Conservation (phyloP, 2,329 filamentous ascomycete genomes). For the Fusarium sarcochroum region DNA sequence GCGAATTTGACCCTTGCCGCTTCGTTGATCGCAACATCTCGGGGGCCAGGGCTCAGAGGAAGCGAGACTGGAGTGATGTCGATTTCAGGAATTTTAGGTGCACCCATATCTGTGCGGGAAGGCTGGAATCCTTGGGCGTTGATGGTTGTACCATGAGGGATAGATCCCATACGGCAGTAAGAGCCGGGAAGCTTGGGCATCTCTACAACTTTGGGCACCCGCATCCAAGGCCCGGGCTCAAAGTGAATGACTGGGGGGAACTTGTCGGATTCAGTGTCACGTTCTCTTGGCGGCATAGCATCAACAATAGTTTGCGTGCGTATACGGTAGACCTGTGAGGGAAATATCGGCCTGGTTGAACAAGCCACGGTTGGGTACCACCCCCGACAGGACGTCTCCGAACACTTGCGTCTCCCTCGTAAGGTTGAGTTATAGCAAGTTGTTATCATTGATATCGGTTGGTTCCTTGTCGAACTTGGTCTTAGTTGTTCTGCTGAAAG, state of each 20-base stretch:
- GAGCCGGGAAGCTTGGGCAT: not conserved
- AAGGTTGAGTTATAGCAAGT: not conserved
- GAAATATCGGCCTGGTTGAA: not conserved
- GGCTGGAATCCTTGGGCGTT: not conserved
- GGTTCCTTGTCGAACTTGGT: not conserved
- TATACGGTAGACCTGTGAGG: not conserved
- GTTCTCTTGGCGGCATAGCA: not conserved
- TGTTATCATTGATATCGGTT: not conserved
- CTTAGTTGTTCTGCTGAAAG: not conserved
- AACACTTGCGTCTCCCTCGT: not conserved
- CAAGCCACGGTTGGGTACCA: not conserved
- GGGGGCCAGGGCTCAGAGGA: not conserved
- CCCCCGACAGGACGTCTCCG: accelerated
- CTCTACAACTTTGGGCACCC: not conserved
- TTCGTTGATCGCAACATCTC: not conserved
- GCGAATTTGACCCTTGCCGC: not conserved
- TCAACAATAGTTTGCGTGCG: not conserved
- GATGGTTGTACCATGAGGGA: conserved; percentile 1
- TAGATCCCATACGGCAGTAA: conserved; percentile 7
- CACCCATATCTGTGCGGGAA: not conserved
- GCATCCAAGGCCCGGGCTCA: conserved; percentile 4
- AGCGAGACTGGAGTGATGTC: not conserved
- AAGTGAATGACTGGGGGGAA: not conserved
- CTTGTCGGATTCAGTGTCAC: not conserved
- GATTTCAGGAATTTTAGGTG: not conserved